Evolutionary conservation across 1,139 yeast genomes (phyloP), one percentile per base, ranked within the genome.

Genomic region (Pichia cactophila): DNA sequence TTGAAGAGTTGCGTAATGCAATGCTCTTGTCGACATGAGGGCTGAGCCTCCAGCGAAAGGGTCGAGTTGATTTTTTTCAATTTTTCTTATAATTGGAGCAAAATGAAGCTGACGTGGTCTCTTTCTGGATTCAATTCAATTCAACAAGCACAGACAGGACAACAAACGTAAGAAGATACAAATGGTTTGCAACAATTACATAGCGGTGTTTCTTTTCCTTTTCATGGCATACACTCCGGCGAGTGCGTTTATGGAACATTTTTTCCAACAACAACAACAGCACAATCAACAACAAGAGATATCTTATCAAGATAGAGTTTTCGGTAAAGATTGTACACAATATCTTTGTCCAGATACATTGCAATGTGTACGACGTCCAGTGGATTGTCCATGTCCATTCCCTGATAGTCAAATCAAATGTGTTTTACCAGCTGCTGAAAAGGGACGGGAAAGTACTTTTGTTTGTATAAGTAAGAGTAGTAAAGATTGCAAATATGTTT

Each of bases 381-480:
- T 74, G 26, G 83, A 83, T 50, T 92, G 98, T 64, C 96, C 97
- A 1, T 92, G 98, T 65, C 89, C 88, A 10, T 90, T 78, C 62
- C 92, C 96, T 1, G 79, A 81, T 48, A 83, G 95, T 1, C 96
- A 92, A 64, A 63, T 86, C 54, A 83, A 88, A 60, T 92, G 98
- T 64, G 65, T 75, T 7, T 70, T 87, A 47, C 95, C 97, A 0
- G 43, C 45, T 23, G 28, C 20, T 12, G 39, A 37, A 3, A 26
- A 17, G 9, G 81, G 78, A 53, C 75, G 79, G 26, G 73, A 77
- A 50, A 70, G 71, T 47, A 45, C 51, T 12, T 84, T 71, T 61
- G 73, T 89, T 14, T 92, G 98, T 65, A 83, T 92, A 46, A 82
- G 94, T 35, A 81, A 78, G 9, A 65, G 64, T 26, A 64, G 80